phyloP scores from a whole-genome alignment of 257 asterid species.

The Coffea eugenioides region DNA sequence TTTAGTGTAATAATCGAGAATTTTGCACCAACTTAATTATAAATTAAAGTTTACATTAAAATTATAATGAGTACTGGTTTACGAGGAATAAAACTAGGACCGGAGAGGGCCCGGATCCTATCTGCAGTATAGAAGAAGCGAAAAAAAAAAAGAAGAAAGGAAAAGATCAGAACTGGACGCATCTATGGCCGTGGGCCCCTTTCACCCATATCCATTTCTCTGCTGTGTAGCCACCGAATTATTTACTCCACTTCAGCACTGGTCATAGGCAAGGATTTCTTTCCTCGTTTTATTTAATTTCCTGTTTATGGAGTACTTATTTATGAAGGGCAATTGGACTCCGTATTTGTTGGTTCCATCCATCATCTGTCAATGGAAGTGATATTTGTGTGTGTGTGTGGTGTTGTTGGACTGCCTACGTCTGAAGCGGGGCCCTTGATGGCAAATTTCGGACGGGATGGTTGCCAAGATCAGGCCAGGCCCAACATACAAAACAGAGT shows the following conservation, averaged over 20 bases:
- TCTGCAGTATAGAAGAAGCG: neutral
- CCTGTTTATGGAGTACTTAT: too few relatives aligned
- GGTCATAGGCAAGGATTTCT: neutral
- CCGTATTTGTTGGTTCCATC: too few relatives aligned
- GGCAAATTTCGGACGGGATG: too few relatives aligned
- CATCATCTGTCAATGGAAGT: too few relatives aligned
- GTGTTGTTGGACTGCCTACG: neutral
- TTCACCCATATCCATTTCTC: neutral
- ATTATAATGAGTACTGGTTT: too few relatives aligned
- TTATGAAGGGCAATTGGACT: too few relatives aligned
- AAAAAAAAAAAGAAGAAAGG: neutral
- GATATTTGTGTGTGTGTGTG: too few relatives aligned
- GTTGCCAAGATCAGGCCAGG: neutral
- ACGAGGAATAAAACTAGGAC: too few relatives aligned
- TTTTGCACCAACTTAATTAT: too few relatives aligned
- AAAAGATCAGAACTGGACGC: neutral
- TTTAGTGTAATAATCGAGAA: too few relatives aligned
- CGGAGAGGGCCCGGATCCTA: neutral
- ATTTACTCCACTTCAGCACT: neutral
- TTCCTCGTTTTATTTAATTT: too few relatives aligned
- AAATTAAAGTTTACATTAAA: neutral
- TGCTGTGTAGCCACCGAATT: neutral
- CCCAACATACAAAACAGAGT: neutral
- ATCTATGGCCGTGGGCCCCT: neutral
- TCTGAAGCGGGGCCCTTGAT: neutral